Evolutionary conservation across 306 rosid genomes (phyloP).

Genomic region (Lathyrus tuberosus): DNA sequence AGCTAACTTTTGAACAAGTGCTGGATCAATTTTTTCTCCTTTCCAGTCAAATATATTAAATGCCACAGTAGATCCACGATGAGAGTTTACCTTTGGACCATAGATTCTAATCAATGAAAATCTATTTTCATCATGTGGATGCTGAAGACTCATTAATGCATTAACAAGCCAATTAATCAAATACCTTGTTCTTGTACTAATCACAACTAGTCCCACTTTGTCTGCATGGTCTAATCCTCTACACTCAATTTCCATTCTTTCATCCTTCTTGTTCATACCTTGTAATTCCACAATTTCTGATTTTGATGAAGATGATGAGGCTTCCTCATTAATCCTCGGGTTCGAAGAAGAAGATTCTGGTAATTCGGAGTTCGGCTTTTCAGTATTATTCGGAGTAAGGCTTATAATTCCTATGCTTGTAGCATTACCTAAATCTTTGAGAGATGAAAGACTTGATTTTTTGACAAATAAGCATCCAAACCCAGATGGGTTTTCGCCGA

Average conservation of each 20-base stretch:
- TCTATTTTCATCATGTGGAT: slow-evolving; percentile 63
- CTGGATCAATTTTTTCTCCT: slow-evolving; percentile 76
- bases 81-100: slow-evolving; percentile 62
- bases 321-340: not conserved
- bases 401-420: slow-evolving; percentile 66
- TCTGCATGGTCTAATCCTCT: slow-evolving; percentile 86
- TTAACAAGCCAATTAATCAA: slow-evolving; percentile 76
- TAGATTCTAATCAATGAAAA: slow-evolving; percentile 61
- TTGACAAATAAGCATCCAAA: slow-evolving; percentile 82
- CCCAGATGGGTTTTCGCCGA: slow-evolving; percentile 84
- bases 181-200: slow-evolving; percentile 59
- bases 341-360: not conserved
- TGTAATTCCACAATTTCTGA: slow-evolving; percentile 47
- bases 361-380: not conserved
- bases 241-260: slow-evolving; percentile 46
- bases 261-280: not conserved
- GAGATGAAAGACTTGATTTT: slow-evolving; percentile 57
- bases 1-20: slow-evolving; percentile 78
- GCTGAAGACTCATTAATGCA: slow-evolving; percentile 72
- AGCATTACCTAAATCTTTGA: slow-evolving; percentile 46
- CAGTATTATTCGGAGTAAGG: slow-evolving; percentile 44
- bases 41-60: slow-evolving; percentile 92
- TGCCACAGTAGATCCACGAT: slow-evolving; percentile 74
- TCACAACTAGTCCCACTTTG: slow-evolving; percentile 59
- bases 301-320: not conserved